Base-by-base conservation (phyloP, 225 moss, liverwort and hornwort genomes). In the Asterella californica region DNA sequence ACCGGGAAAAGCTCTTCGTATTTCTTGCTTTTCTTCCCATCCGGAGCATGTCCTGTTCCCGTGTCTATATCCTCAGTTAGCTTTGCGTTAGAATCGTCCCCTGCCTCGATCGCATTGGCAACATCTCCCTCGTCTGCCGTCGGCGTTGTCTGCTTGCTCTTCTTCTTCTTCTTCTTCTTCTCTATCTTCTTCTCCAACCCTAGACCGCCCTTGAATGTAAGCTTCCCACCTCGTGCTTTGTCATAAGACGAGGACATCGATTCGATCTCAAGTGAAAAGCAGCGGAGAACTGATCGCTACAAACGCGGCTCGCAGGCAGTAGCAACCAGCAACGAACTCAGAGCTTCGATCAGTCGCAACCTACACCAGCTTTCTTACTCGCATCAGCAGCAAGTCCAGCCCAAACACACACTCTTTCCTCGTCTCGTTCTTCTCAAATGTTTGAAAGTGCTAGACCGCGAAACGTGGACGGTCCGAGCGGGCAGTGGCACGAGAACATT, bases 1-100 rank as follows among this genome's bases (percentile, higher is more conserved):
- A 99, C 99, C 19, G 99, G 99, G 59, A 99, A 99, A 36, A 99
- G 92, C 82, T 99, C 99, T 85, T 99, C 99, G 71, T 99, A 99
- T 80, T 99, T 99, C 83, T 95, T 99, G 86, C 95, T 95, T 85
- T 95, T 99, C 89, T 99, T 99, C 11, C 94, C 94, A 79, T 99
- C 97, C n/a, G 97, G 94, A 46, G 97, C 97, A 78, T 97, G 97
- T 32, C 97, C 97, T 42, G 94, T 93, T 32, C 97, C 97, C 0
- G 93, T 92, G 50, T 97, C 97, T 70, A 93, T 85, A 25, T 87
- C 90, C 63, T 86, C 83, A 76, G 8, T 38, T 30, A 17, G 22
- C 17, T 74, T 47, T 15, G 3, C 27, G 17, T 18, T 33, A 12
- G 21, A 34, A 4, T 61, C 71, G 17, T 72, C 76, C 34, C 49